phyloP scores from a whole-genome alignment of 78 protist species.

The Parvularia atlantis region DNA sequence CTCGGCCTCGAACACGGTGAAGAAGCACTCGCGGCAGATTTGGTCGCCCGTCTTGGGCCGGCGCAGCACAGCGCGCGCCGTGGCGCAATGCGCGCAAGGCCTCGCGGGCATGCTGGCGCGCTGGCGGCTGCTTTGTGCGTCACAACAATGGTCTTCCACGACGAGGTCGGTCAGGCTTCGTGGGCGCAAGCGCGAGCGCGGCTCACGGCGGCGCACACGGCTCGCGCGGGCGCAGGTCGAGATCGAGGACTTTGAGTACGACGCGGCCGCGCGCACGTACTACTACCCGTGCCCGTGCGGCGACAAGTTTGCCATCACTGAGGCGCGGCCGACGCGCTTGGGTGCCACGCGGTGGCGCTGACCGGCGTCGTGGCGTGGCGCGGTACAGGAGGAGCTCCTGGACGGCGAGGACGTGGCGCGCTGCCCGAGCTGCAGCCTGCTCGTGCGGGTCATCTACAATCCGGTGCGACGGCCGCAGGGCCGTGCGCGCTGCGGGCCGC shows the following conservation, averaged over 20 bases:
- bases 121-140: no score
- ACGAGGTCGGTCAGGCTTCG: no score
- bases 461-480: no score
- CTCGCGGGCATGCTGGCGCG: no score
- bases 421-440: conserved; percentile 48
- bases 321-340: conserved; percentile 4
- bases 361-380: no score
- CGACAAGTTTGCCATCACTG: conserved; percentile 41
- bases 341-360: no score
- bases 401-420: conserved; percentile 43
- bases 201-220: no score
- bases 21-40: conserved; percentile 79
- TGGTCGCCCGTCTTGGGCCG: conserved; percentile 56
- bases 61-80: neutral
- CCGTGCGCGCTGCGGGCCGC: no score
- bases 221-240: no score
- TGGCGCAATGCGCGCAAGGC: neutral
- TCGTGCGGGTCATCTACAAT: conserved; percentile 24
- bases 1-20: conserved; percentile 64
- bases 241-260: conserved; percentile 47
- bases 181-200: no score
- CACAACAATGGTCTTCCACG: no score
- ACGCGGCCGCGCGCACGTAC: conserved; percentile 24
- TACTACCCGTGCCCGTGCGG: conserved; percentile 68
- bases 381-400: conserved; percentile 18